A percentile compares a stretch with the other conserved stretches of the same genome.
These are phyloP conservation scores for Lentinula guzmanii DNA, from an alignment of 768 basidiomycete genomes.

Conservation along the genomic window DNA sequence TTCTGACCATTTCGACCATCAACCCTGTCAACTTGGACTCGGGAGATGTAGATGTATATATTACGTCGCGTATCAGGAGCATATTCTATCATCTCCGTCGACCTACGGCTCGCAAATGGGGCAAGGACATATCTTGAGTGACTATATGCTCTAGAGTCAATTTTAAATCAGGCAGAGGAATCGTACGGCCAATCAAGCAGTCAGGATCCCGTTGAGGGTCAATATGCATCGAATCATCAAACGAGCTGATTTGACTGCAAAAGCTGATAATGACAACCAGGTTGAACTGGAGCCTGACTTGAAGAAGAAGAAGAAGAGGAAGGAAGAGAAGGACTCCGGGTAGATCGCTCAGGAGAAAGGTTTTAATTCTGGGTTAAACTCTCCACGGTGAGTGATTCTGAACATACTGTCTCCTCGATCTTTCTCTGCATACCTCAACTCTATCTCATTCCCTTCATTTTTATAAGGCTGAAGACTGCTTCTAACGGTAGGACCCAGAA, in stretches of 20 bases:
- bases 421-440: neutral
- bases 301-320: neutral
- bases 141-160: conserved; percentile 69
- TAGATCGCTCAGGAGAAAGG: neutral
- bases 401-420: neutral
- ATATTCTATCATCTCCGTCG: conserved; percentile 62
- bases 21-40: too few relatives aligned
- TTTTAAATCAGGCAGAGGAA: conserved; percentile 74
- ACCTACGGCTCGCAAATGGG: conserved; percentile 67
- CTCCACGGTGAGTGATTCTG: neutral
- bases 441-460: neutral
- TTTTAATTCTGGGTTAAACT: neutral
- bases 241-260: neutral
- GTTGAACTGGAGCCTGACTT: neutral
- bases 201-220: conserved; percentile 58
- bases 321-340: neutral
- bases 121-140: conserved; percentile 59
- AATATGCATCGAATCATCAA: conserved; percentile 24
- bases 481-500: conserved; percentile 2
- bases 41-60: too few relatives aligned
- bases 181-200: conserved; percentile 68
- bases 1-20: too few relatives aligned
- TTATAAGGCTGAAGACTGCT: conserved; percentile 3
- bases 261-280: neutral
- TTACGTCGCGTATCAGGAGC: too few relatives aligned